Evolutionary conservation across 371 early-diverging fungal species (phyloP).

Genomic region (Basidiobolus meristosporus): DNA sequence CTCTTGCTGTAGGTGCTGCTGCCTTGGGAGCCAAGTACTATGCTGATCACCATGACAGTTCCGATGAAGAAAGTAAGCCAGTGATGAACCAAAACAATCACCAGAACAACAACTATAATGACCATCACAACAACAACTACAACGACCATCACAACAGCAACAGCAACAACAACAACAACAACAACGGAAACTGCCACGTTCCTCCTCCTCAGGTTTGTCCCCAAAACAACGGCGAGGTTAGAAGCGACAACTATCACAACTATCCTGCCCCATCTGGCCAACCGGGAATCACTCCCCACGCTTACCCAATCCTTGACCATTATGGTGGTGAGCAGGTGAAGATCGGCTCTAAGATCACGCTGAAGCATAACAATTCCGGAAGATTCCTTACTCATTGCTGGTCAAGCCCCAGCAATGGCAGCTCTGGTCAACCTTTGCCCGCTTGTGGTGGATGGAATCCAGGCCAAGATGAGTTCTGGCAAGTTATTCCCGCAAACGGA

Average conservation of each 20-base stretch:
- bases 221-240: neutral
- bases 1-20: neutral
- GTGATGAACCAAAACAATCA: no score
- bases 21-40: neutral
- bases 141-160: conserved; percentile 1
- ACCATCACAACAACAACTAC: neutral
- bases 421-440: conserved; percentile 22
- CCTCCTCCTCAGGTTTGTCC: neutral
- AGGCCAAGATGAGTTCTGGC: conserved; percentile 17
- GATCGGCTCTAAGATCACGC: conserved; percentile 14
- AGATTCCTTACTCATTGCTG: conserved; percentile 25
- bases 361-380: conserved; percentile 31
- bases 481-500: conserved; percentile 22
- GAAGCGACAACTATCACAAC: neutral
- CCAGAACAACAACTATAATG: no score
- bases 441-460: conserved; percentile 11
- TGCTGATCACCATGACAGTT: neutral
- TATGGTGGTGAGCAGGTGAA: neutral
- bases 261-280: neutral
- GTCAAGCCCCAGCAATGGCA: conserved; percentile 16
- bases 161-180: neutral
- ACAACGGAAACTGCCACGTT: conserved; percentile 1
- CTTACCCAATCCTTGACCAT: neutral
- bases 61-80: no score
- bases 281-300: neutral